Conservation (phyloP, 2,329 filamentous ascomycete species). For the Trichoderma gracile region DNA sequence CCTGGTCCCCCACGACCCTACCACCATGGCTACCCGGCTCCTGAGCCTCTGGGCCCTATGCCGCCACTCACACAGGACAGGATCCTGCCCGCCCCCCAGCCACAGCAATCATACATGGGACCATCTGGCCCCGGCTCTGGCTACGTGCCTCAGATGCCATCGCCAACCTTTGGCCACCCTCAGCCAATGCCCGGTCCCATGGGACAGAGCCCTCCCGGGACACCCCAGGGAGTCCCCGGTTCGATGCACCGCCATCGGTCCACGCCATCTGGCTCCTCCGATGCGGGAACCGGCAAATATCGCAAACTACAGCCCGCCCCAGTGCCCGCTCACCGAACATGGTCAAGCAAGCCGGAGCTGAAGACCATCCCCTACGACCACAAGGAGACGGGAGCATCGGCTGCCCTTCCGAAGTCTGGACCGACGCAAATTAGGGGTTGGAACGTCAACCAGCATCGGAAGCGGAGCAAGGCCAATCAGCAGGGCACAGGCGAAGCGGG, state of each 20-base stretch:
- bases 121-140: slow-evolving; percentile 39
- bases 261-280: slow-evolving; percentile 42
- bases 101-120: slow-evolving; percentile 39
- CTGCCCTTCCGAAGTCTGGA: slow-evolving; percentile 56
- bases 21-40: slow-evolving; percentile 37
- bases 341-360: slow-evolving; percentile 52
- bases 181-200: slow-evolving; percentile 36
- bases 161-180: slow-evolving; percentile 42
- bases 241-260: slow-evolving; percentile 41
- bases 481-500: slow-evolving; percentile 37
- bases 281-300: slow-evolving; percentile 49
- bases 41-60: slow-evolving; percentile 36
- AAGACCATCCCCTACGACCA: slow-evolving; percentile 61
- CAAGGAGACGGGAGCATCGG: slow-evolving; percentile 58
- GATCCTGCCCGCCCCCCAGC: slow-evolving; percentile 40
- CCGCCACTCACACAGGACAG: slow-evolving; percentile 38
- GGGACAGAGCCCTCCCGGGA: slow-evolving; percentile 41
- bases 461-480: slow-evolving; percentile 40
- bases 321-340: slow-evolving; percentile 53
- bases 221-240: slow-evolving; percentile 36
- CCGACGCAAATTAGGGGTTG: slow-evolving; percentile 60
- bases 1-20: slow-evolving; percentile 36
- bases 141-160: slow-evolving; percentile 39
- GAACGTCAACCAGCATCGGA: slow-evolving; percentile 49
- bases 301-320: slow-evolving; percentile 61